Evolutionary conservation across 345 rosid genomes (phyloP).

Genomic region (Cochlearia excelsa): DNA sequence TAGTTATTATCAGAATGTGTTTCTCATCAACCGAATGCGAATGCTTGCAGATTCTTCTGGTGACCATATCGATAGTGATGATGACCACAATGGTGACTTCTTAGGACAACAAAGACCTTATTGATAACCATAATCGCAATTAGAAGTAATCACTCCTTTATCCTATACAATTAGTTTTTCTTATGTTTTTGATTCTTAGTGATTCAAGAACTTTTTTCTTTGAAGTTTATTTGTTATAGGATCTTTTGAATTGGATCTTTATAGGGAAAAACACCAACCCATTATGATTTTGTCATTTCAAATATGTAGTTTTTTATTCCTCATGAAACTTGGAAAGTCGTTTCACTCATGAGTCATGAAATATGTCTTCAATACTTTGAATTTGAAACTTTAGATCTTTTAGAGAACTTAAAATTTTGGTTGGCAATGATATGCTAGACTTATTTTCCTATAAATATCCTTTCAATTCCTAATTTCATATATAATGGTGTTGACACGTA

Average conservation of each 20-base stretch:
- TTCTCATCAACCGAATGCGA: slow-evolving; percentile 39
- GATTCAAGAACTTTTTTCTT: slow-evolving; percentile 22
- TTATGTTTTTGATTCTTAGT: slow-evolving; percentile 19
- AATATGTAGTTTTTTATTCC: background rate
- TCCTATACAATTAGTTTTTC: background rate
- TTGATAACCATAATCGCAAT: background rate
- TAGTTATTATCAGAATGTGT: slow-evolving; percentile 49
- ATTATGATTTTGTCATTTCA: slow-evolving; percentile 9
- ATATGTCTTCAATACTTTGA: slow-evolving; percentile 7
- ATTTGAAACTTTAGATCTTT: slow-evolving; percentile 2
- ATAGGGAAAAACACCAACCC: slow-evolving; percentile 14
- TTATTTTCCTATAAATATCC: no score
- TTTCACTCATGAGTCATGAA: slow-evolving; percentile 2
- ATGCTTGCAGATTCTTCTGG: slow-evolving; percentile 24
- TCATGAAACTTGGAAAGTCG: slow-evolving; percentile 3
- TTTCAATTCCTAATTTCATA: no score
- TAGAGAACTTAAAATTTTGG: no score
- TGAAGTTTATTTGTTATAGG: background rate
- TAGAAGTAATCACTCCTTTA: background rate
- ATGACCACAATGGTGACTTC: slow-evolving; percentile 37
- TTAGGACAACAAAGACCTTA: slow-evolving; percentile 16
- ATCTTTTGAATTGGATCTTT: no score
- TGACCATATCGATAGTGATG: slow-evolving; percentile 41
- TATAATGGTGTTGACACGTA: no score
- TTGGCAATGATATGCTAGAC: no score